A percentile compares a stretch with the other conserved stretches of the same genome.
These are phyloP conservation scores for Hypoxylon rubiginosum DNA, from an alignment of 2,329 filamentous ascomycete species.

Conservation along the genomic window DNA sequence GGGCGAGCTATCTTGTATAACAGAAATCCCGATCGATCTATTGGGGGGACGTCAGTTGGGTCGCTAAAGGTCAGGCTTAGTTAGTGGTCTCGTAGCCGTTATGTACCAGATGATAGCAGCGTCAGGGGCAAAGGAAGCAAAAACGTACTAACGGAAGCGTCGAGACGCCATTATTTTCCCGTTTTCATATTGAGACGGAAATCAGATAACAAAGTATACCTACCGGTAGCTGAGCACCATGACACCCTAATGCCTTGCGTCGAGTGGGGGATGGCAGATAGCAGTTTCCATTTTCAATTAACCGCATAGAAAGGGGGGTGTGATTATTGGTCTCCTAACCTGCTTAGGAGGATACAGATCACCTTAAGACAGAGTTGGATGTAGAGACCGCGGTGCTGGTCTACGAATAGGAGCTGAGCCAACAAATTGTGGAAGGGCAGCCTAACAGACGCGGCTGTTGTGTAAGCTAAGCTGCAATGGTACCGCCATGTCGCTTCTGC, in stretches of 20 bases:
- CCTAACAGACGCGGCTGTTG: conserved; percentile 19
- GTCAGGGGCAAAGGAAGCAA: conserved; percentile 4
- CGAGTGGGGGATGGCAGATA: conserved; percentile 13
- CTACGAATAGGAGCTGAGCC: conserved; percentile 26
- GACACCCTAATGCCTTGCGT: conserved; percentile 15
- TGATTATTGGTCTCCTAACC: conserved; percentile 27
- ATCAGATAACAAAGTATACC: conserved; percentile 10
- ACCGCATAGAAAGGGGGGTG: conserved; percentile 23
- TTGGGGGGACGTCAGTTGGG: not conserved
- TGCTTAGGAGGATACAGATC: not conserved
- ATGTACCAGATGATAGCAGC: conserved; percentile 9
- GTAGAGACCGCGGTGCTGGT: conserved; percentile 6
- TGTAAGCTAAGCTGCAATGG: conserved; percentile 17
- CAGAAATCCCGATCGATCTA: conserved; percentile 8
- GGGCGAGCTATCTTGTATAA: conserved; percentile 13
- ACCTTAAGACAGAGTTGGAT: conserved; percentile 9
- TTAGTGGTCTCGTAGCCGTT: conserved; percentile 2
- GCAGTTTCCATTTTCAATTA: conserved; percentile 30
- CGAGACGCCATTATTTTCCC: conserved; percentile 9
- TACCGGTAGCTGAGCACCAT: not conserved
- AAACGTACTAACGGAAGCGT: conserved; percentile 2
- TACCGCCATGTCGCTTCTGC: conserved; percentile 17
- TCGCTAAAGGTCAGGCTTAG: not conserved
- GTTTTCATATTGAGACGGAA: conserved; percentile 1
- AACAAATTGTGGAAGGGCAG: conserved; percentile 11